phyloP scores from a whole-genome alignment of 352 stramenopile species.

The Globisporangium sylvaticum region DNA sequence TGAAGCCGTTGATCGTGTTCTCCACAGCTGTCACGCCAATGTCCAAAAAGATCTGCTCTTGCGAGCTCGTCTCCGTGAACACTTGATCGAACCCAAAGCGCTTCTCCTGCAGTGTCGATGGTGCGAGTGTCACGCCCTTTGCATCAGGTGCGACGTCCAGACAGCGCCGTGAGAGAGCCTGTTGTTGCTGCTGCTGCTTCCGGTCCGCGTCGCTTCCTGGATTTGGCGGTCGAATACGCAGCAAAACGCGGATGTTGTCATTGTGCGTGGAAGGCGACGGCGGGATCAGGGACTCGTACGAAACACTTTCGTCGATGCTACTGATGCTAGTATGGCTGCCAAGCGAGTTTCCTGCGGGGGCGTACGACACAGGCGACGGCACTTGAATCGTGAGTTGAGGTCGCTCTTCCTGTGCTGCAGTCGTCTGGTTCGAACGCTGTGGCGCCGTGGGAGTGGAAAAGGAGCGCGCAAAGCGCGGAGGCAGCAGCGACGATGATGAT shows the following conservation, averaged over 20 bases:
- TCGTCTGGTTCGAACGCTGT: slow-evolving; percentile 7
- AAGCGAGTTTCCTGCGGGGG: slow-evolving; percentile 3
- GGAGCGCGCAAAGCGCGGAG: slow-evolving; percentile 17
- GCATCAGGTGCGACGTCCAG: slow-evolving; percentile 56
- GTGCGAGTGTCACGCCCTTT: slow-evolving; percentile 57
- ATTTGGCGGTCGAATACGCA: slow-evolving; percentile 53
- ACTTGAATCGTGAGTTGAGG: slow-evolving; percentile 19
- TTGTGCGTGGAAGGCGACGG: slow-evolving; percentile 15
- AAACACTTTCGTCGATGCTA: slow-evolving; percentile 18
- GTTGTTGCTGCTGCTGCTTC: slow-evolving; percentile 17
- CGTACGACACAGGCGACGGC: slow-evolving; percentile 4
- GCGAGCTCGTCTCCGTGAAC: slow-evolving; percentile 58
- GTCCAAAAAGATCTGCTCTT: slow-evolving; percentile 81
- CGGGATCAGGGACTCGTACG: slow-evolving; percentile 16
- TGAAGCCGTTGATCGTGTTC: slow-evolving; percentile 82
- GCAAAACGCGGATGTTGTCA: slow-evolving; percentile 70
- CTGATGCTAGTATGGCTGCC: background rate
- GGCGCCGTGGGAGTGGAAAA: slow-evolving; percentile 15
- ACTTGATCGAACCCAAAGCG: slow-evolving; percentile 84
- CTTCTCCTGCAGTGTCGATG: slow-evolving; percentile 64
- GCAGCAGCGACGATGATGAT: slow-evolving; percentile 4
- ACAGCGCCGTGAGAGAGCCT: slow-evolving; percentile 28
- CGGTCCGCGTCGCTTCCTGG: slow-evolving; percentile 16
- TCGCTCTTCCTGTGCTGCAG: slow-evolving; percentile 6
- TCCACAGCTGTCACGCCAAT: slow-evolving; percentile 72